These are phyloP conservation scores for Globisporangium takayamanum DNA, from an alignment of 352 stramenopile genomes.

Conservation along the genomic window DNA sequence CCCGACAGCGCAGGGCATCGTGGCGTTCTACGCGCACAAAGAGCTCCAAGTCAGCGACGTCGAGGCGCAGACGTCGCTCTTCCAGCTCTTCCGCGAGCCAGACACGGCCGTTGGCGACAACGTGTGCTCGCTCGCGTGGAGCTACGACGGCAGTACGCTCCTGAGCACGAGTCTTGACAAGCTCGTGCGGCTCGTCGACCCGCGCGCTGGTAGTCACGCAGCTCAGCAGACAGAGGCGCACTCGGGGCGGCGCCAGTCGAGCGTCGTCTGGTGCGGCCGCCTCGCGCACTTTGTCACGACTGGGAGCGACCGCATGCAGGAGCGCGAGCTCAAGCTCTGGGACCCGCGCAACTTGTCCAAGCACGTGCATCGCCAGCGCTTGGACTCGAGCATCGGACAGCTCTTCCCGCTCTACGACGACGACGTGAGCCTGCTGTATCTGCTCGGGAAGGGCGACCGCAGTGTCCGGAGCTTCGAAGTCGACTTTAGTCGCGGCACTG, in stretches of 20 bases:
- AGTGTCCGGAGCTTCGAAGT: constrained; percentile 58
- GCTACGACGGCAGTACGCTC: constrained; percentile 58
- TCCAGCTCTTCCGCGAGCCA: constrained; percentile 9
- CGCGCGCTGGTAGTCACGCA: constrained; percentile 17
- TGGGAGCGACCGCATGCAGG: constrained; percentile 57
- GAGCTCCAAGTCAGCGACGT: constrained; percentile 47
- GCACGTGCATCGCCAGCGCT: constrained; percentile 49
- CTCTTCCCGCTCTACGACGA: constrained; percentile 66
- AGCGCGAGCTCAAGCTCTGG: constrained; percentile 76
- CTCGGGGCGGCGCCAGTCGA: constrained; percentile 36
- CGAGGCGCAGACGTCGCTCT: constrained; percentile 18
- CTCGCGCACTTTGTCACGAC: constrained; percentile 49
- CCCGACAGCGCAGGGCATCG: constrained; percentile 38
- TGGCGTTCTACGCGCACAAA: constrained; percentile 36
- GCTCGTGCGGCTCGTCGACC: constrained; percentile 47
- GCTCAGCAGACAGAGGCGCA: constrained; percentile 28
- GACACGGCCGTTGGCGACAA: constrained; percentile 7
- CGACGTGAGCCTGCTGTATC: constrained; percentile 62
- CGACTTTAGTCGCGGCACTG: constrained; percentile 25
- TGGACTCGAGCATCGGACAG: constrained; percentile 56
- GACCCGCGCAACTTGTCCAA: constrained; percentile 47
- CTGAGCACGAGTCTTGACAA: constrained; percentile 38
- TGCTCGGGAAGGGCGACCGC: constrained; percentile 66
- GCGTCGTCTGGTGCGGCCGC: constrained; percentile 52
- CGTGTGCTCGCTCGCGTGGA: constrained; percentile 47